Conservation (phyloP, 2,329 filamentous ascomycete genomes). For the Colletotrichum filicis region DNA sequence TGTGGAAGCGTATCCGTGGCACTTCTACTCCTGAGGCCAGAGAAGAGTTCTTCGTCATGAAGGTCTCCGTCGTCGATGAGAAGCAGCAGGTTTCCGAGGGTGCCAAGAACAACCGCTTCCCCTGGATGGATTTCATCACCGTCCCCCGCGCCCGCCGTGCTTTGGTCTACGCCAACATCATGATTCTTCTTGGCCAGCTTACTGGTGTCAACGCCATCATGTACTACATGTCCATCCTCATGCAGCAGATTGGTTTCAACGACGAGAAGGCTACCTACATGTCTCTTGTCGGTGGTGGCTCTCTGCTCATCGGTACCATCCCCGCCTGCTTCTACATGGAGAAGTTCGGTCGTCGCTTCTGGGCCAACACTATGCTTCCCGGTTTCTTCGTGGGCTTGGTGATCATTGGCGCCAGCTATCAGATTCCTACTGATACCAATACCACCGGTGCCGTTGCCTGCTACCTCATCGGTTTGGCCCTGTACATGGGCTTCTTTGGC, state of each 20-base stretch:
- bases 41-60: constrained; percentile 80
- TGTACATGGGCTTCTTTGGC: constrained; percentile 77
- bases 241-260: constrained; percentile 75
- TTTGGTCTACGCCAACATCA: constrained; percentile 74
- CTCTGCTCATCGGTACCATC: constrained; percentile 74
- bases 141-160: constrained; percentile 74
- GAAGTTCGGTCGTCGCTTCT: constrained; percentile 77
- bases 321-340: constrained; percentile 79
- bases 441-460: constrained; percentile 63
- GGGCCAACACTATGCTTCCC: constrained; percentile 78
- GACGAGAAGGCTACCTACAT: constrained; percentile 74
- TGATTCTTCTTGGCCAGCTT: constrained; percentile 77
- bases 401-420: constrained; percentile 73
- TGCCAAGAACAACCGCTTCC: constrained; percentile 65
- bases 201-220: constrained; percentile 77
- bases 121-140: constrained; percentile 81
- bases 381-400: constrained; percentile 78
- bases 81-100: constrained; percentile 63
- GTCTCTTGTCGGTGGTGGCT: constrained; percentile 77
- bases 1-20: constrained; percentile 80
- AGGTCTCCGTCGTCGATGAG: constrained; percentile 67
- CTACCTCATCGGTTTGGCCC: constrained; percentile 74
- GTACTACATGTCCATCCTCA: constrained; percentile 78
- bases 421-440: constrained; percentile 59
- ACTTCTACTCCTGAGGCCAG: constrained; percentile 64